phyloP scores from a whole-genome alignment of 352 stramenopile genomes.

The Phytophthora constricta region DNA sequence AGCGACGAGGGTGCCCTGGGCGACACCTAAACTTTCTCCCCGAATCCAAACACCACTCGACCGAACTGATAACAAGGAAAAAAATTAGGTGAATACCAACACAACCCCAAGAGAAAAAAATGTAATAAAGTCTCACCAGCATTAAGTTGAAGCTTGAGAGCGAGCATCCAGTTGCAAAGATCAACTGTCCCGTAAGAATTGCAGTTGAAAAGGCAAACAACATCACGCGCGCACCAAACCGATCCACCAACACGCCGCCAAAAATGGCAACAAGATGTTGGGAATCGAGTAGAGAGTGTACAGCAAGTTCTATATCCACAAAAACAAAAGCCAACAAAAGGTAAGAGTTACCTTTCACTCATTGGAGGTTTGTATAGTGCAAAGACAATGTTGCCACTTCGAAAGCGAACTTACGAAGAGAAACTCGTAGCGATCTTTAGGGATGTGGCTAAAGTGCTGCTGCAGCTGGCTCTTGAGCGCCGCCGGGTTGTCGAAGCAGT shows the following conservation, averaged over 20 bases:
- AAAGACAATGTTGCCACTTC: background rate
- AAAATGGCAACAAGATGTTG: slow-evolving; percentile 94
- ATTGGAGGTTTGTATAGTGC: background rate
- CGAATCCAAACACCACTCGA: slow-evolving; percentile 92
- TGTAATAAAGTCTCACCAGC: slow-evolving; percentile 42
- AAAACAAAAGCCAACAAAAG: background rate
- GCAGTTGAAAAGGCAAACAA: slow-evolving; percentile 86
- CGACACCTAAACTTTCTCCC: slow-evolving; percentile 93
- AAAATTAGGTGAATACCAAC: slow-evolving; percentile 11
- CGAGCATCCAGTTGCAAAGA: slow-evolving; percentile 89
- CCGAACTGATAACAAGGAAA: slow-evolving; percentile 61
- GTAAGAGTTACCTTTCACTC: slow-evolving; percentile 2
- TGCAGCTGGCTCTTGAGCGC: slow-evolving; percentile 89
- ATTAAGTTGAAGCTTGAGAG: slow-evolving; percentile 83
- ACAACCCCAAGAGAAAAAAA: background rate
- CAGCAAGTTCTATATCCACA: slow-evolving; percentile 81
- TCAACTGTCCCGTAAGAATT: slow-evolving; percentile 85
- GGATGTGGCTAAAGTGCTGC: slow-evolving; percentile 79
- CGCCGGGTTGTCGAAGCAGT: slow-evolving; percentile 91
- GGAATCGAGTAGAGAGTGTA: slow-evolving; percentile 95
- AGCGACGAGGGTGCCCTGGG: slow-evolving; percentile 89
- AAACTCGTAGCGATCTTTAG: slow-evolving; percentile 83
- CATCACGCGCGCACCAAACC: slow-evolving; percentile 85
- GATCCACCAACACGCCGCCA: slow-evolving; percentile 91
- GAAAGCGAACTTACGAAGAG: slow-evolving; percentile 66